phyloP scores from a whole-genome alignment of 2,329 filamentous ascomycete species.

The Trichoderma guizhouense region DNA sequence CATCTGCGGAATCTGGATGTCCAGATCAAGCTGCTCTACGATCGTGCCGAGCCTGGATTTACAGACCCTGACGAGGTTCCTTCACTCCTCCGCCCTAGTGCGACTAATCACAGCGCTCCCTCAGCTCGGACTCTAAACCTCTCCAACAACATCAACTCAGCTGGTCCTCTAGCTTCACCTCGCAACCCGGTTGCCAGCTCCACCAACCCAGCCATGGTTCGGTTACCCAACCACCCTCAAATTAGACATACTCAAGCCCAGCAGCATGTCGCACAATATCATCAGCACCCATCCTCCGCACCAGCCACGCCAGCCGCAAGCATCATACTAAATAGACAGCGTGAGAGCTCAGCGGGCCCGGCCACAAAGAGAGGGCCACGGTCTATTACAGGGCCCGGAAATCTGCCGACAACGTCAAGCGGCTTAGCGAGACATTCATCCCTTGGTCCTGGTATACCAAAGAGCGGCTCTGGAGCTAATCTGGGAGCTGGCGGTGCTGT shows the following conservation, averaged over 20 bases:
- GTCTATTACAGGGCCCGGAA: constrained; percentile 46
- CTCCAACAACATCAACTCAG: constrained; percentile 34
- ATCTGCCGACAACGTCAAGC: constrained; percentile 51
- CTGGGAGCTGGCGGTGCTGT: constrained; percentile 33
- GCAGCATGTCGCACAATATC: constrained; percentile 30
- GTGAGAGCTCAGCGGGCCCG: constrained; percentile 59
- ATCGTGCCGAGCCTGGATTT: constrained; percentile 59
- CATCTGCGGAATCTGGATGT: constrained; percentile 60
- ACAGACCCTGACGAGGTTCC: constrained; percentile 61
- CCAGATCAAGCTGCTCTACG: constrained; percentile 60
- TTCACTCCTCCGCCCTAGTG: constrained; percentile 57
- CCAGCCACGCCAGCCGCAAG: constrained; percentile 59
- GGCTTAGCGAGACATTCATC: constrained; percentile 61
- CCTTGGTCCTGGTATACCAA: constrained; percentile 60
- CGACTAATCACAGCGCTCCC: constrained; percentile 47
- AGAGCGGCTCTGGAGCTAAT: constrained; percentile 34
- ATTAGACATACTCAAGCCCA: constrained; percentile 50
- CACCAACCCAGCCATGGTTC: constrained; percentile 41
- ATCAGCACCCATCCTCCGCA: constrained; percentile 50
- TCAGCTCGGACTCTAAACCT: constrained; percentile 43
- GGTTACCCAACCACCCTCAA: constrained; percentile 43
- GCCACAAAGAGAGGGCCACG: constrained; percentile 53
- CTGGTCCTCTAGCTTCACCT: constrained; percentile 27
- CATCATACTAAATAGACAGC: constrained; percentile 57
- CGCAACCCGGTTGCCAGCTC: constrained; percentile 30